A percentile compares a stretch with the other conserved stretches of the same genome.
phyloP scores from a whole-genome alignment of 1,284 basidiomycete species.

The Cryptococcus neoformans region DNA sequence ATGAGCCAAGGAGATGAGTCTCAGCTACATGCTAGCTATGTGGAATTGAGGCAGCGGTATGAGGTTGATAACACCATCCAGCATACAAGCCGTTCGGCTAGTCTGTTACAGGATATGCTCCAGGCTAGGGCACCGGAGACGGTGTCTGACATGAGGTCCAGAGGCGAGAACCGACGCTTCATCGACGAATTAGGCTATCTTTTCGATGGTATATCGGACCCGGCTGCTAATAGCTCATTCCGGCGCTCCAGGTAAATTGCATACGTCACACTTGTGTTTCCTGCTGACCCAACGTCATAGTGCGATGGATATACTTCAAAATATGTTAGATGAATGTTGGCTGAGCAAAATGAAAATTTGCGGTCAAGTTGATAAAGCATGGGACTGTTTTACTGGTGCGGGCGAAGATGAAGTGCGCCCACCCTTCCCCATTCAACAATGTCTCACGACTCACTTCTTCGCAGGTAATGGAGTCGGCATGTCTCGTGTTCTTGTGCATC shows the following conservation, averaged over 20 bases:
- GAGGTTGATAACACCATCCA: slow-evolving; percentile 34
- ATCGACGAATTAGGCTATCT: slow-evolving; percentile 44
- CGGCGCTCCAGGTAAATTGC: slow-evolving; percentile 30
- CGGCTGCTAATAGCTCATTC: slow-evolving; percentile 14
- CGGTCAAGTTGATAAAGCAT: slow-evolving; percentile 39
- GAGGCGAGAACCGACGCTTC: slow-evolving; percentile 45
- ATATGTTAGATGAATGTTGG: slow-evolving; percentile 39
- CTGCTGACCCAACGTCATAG: slow-evolving; percentile 12
- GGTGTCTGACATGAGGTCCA: slow-evolving; percentile 44
- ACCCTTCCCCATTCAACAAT: neutral
- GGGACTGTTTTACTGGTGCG: slow-evolving; percentile 15
- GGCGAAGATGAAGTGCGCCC: slow-evolving; percentile 22
- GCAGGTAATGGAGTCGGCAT: slow-evolving; percentile 25
- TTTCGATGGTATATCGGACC: slow-evolving; percentile 32
- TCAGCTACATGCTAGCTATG: slow-evolving; percentile 31
- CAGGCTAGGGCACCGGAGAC: slow-evolving; percentile 34
- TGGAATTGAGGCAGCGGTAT: slow-evolving; percentile 38
- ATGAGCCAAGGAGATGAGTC: slow-evolving; percentile 2
- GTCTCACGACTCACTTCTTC: neutral
- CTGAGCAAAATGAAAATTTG: slow-evolving; percentile 35
- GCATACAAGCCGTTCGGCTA: slow-evolving; percentile 16
- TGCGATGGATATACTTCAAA: slow-evolving; percentile 37
- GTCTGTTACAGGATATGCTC: slow-evolving; percentile 21
- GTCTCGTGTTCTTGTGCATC: slow-evolving; percentile 27
- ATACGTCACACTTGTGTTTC: neutral